Base-by-base conservation (phyloP, 1,139 yeast genomes). In the Candida neerlandica region DNA sequence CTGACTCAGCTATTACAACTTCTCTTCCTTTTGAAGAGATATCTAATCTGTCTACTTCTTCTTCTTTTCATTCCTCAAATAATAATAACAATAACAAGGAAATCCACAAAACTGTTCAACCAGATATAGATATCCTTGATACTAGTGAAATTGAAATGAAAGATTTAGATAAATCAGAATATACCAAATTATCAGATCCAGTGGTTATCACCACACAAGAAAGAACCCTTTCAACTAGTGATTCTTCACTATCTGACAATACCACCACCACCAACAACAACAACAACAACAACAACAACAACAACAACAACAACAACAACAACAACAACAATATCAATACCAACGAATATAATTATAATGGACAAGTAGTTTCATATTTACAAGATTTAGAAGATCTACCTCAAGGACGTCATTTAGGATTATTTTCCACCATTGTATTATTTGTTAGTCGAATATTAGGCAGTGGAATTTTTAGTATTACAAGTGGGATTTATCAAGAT, bases 391-490 rank as follows among this genome's bases (percentile, higher is more conserved):
- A 75, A 51, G 90, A 85, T 29, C 76, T 84, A 0, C 92, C 92
- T 0, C 90, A 84, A 55, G 92, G 94, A 1, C 70, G 94, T 32
- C 91, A 86, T 63, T 63, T 86, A 52, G 92, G 92, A 0, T 62
- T 84, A 1, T 85, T 78, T 57, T 83, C 90, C 5, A 85, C 89
- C 0, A 75, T 84, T 44, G 77, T 85, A 18, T 56, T 85, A 51
- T 84, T 85, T 57, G 76, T 86, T 3, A 82, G 89, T 21, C 69
- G 91, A 52, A 86, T 86, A 41, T 72, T 86, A n/a, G 94, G 94
- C 0, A 83, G 90, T 1, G 94, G 94, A 0, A 86, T 86, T 15
- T 85, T 86, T 67, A 85, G 90, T 14, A 81, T 85, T 1, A 85
- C 92, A 0, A 78, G 88, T 15, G 81, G 85, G 21, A 81, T 86